phyloP scores from a whole-genome alignment of 176 grass and related monocot species.

The Dendrocalamus sinicus region DNA sequence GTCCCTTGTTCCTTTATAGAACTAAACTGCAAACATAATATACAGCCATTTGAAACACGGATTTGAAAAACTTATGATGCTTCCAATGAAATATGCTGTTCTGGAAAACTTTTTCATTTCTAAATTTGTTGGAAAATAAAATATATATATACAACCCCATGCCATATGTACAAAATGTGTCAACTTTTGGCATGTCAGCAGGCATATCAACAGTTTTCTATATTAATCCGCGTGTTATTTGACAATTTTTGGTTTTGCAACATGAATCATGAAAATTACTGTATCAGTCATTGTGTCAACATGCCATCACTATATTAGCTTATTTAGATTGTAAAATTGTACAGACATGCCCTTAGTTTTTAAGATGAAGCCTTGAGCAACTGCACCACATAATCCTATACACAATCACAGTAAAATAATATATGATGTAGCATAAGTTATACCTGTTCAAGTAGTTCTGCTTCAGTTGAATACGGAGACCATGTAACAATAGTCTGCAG shows the following conservation, averaged over 20 bases:
- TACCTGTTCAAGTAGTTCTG: slow-evolving; percentile 89
- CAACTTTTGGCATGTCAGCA: neutral
- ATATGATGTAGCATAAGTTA: slow-evolving; percentile 29
- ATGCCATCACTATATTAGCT: slow-evolving; percentile 19
- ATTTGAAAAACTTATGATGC: slow-evolving; percentile 31
- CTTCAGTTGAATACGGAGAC: slow-evolving; percentile 93
- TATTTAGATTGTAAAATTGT: neutral
- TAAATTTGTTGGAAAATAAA: neutral
- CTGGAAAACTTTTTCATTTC: neutral
- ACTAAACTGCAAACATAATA: slow-evolving; percentile 71
- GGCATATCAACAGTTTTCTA: slow-evolving; percentile 22
- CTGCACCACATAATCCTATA: neutral
- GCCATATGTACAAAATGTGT: neutral
- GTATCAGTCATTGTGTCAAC: neutral
- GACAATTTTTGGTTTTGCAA: slow-evolving; percentile 1
- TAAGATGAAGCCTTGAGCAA: neutral
- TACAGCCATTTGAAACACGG: slow-evolving; percentile 22
- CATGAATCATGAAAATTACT: slow-evolving; percentile 6
- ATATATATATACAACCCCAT: neutral
- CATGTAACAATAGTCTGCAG: slow-evolving; percentile 71
- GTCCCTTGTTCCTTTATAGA: slow-evolving; percentile 82
- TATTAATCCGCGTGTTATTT: slow-evolving; percentile 22
- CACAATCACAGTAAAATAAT: slow-evolving; percentile 1
- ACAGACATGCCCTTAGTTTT: neutral
- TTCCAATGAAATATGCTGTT: slow-evolving; percentile 19